phyloP scores from a whole-genome alignment of 495 filamentous ascomycete genomes.

The Glonium stellatum region DNA sequence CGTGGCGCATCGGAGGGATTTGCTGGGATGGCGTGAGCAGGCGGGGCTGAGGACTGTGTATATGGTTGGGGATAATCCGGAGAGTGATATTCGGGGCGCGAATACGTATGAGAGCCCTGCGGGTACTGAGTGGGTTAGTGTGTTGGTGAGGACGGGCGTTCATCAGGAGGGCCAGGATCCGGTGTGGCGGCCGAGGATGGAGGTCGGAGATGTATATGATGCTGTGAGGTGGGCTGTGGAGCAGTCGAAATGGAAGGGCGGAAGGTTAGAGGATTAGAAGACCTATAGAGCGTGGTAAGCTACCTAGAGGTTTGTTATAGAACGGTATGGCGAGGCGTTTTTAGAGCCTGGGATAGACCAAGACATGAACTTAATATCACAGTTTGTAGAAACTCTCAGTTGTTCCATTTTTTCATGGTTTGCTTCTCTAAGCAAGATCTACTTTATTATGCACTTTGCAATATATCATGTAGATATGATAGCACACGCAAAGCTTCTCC shows the following conservation, averaged over 20 bases:
- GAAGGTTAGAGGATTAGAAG: conserved; percentile 1
- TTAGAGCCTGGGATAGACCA: neutral
- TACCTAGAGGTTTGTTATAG: neutral
- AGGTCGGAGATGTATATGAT: conserved; percentile 62
- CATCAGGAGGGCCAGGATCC: conserved; percentile 52
- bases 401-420: neutral
- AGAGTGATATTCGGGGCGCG: conserved; percentile 84
- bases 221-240: conserved; percentile 60
- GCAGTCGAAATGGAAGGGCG: conserved; percentile 31
- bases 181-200: conserved; percentile 47
- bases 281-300: neutral
- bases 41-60: conserved; percentile 61
- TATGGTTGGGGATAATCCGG: conserved; percentile 98
- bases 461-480: too few relatives aligned
- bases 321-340: neutral
- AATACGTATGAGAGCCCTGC: conserved; percentile 61
- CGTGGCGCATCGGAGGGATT: conserved; percentile 47
- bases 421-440: neutral
- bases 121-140: conserved; percentile 68
- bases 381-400: neutral
- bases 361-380: neutral
- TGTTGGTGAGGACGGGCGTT: conserved; percentile 83
- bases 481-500: too few relatives aligned
- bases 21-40: conserved; percentile 36
- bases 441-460: neutral